phyloP scores from a whole-genome alignment of 106 monocot species.

The Platanthera zijinensis region DNA sequence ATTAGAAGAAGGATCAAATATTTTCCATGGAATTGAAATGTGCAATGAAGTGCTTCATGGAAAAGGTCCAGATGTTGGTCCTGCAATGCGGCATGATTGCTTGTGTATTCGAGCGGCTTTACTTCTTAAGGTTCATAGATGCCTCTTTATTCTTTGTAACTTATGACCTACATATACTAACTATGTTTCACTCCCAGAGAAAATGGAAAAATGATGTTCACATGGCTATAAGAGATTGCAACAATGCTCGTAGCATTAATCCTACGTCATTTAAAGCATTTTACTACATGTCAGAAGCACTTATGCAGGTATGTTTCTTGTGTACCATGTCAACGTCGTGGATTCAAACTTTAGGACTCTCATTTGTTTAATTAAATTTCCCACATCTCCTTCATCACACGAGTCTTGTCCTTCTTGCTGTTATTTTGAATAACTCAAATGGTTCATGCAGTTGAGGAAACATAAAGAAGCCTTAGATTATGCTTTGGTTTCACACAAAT shows the following conservation, averaged over 20 bases:
- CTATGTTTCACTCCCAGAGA: slow-evolving; percentile 53
- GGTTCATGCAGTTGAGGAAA: slow-evolving; percentile 43
- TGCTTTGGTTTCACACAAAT: slow-evolving; percentile 37
- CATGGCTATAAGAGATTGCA: slow-evolving; percentile 93
- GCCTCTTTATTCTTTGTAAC: slow-evolving; percentile 7
- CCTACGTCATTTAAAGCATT: slow-evolving; percentile 56
- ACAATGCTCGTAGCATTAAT: slow-evolving; percentile 51
- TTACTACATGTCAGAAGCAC: slow-evolving; percentile 79
- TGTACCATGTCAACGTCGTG: neutral
- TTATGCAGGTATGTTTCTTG: slow-evolving; percentile 50
- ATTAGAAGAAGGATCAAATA: slow-evolving; percentile 45
- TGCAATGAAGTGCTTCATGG: slow-evolving; percentile 83
- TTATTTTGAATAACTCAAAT: slow-evolving; percentile 7
- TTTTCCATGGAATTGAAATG: slow-evolving; percentile 73
- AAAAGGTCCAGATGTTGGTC: slow-evolving; percentile 45
- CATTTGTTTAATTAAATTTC: neutral
- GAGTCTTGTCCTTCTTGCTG: neutral
- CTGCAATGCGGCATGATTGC: slow-evolving; percentile 51
- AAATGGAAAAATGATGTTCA: slow-evolving; percentile 97
- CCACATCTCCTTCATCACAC: neutral
- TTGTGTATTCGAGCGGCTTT: slow-evolving; percentile 86
- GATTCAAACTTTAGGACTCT: neutral
- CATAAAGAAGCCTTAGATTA: slow-evolving; percentile 57
- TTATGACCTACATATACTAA: neutral
- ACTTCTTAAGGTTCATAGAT: slow-evolving; percentile 68